Evolutionary conservation across 352 stramenopile species (phyloP).

Genomic region (Phytophthora litchii): DNA sequence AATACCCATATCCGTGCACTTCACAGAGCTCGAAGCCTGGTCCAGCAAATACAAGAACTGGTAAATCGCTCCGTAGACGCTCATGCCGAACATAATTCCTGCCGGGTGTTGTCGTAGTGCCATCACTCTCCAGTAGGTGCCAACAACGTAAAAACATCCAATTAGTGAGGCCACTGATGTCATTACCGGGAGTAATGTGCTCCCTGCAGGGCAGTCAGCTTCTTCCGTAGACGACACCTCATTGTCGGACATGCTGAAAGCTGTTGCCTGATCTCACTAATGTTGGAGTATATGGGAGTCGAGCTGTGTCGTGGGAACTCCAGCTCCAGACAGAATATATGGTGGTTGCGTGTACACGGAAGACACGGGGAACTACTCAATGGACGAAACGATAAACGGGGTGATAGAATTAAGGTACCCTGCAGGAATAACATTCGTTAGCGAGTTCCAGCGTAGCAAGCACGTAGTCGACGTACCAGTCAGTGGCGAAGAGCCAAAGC

Average conservation of each 20-base stretch:
- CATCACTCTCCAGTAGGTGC: constrained; percentile 67
- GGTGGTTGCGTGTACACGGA: constrained; percentile 8
- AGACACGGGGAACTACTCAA: constrained; percentile 14
- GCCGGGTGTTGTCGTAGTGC: constrained; percentile 78
- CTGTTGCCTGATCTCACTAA: not conserved
- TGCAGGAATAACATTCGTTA: constrained; percentile 12
- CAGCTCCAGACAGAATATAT: constrained; percentile 7
- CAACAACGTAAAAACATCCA: constrained; percentile 81
- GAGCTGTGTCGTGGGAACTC: not conserved
- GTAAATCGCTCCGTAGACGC: constrained; percentile 81
- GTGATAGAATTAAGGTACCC: constrained; percentile 25
- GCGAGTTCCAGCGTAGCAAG: not conserved
- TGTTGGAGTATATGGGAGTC: not conserved
- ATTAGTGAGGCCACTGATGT: constrained; percentile 72
- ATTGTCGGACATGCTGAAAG: constrained; percentile 23
- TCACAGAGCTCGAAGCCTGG: constrained; percentile 42
- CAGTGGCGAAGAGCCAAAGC: constrained; percentile 30
- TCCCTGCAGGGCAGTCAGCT: constrained; percentile 48
- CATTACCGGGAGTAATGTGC: constrained; percentile 59
- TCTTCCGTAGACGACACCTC: constrained; percentile 10
- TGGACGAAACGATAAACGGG: not conserved
- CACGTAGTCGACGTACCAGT: constrained; percentile 29
- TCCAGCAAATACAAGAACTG: constrained; percentile 81
- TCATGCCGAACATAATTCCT: constrained; percentile 90
- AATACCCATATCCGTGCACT: constrained; percentile 68